These are phyloP conservation scores for Tephrocybe rancida DNA, from an alignment of 768 basidiomycete species.

Conservation along the genomic window DNA sequence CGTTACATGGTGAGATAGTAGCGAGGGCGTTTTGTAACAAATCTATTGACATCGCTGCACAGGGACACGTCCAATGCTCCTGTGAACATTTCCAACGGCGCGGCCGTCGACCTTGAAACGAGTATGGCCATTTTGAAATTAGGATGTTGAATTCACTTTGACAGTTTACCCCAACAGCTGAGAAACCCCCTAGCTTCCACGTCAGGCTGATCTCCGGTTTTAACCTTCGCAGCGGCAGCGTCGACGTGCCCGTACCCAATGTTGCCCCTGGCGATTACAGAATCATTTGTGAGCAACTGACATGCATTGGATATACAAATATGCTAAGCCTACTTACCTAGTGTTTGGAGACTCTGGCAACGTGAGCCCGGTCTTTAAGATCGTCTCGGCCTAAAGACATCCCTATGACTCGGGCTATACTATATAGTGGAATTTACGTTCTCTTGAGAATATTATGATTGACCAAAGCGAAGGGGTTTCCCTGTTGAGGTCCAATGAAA, in stretches of 20 bases:
- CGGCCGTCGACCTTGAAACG: constrained; percentile 27
- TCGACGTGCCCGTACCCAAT: constrained; percentile 38
- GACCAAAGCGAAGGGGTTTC: too few relatives aligned
- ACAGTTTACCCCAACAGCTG: not conserved
- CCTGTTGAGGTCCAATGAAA: too few relatives aligned
- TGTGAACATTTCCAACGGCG: constrained; percentile 39
- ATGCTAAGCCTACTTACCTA: too few relatives aligned
- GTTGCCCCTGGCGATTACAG: too few relatives aligned
- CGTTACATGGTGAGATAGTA: constrained; percentile 28
- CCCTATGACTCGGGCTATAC: too few relatives aligned
- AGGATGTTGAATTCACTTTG: not conserved
- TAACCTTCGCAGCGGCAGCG: constrained; percentile 33
- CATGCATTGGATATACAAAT: too few relatives aligned
- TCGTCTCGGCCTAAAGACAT: too few relatives aligned
- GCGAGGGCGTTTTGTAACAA: not conserved
- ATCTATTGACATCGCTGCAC: not conserved
- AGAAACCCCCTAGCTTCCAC: not conserved
- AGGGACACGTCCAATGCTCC: constrained; percentile 45
- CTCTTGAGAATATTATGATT: too few relatives aligned
- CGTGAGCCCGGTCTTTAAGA: too few relatives aligned
- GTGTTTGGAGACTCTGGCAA: too few relatives aligned
- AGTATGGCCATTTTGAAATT: constrained; percentile 21
- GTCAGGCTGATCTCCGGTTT: constrained; percentile 32
- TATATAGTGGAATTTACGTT: too few relatives aligned
- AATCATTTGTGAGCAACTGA: constrained; percentile 1